These are phyloP conservation scores for Podila epigama DNA, from an alignment of 192 early-diverging fungal species.

Conservation along the genomic window DNA sequence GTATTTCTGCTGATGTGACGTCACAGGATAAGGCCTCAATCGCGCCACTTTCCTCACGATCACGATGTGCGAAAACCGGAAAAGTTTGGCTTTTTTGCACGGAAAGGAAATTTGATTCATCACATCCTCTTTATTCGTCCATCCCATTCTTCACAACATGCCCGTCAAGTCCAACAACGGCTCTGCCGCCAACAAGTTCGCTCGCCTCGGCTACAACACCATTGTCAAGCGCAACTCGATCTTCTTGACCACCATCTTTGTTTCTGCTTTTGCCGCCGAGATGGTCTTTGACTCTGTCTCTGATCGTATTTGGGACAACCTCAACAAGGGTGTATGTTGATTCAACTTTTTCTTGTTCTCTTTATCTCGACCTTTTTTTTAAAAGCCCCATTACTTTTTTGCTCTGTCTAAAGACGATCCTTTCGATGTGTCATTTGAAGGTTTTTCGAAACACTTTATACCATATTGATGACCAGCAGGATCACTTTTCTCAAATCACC, in stretches of 20 bases:
- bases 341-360: background rate
- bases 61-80: too few relatives aligned
- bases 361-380: background rate
- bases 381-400: background rate
- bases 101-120: too few relatives aligned
- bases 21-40: too few relatives aligned
- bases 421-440: background rate
- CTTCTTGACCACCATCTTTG: constrained; percentile 73
- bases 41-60: too few relatives aligned
- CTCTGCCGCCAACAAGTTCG: constrained; percentile 41
- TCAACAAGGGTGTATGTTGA: constrained; percentile 80
- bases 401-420: background rate
- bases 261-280: constrained; percentile 75
- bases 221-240: constrained; percentile 76
- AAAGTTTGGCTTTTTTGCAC: too few relatives aligned
- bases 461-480: too few relatives aligned
- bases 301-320: constrained; percentile 69
- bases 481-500: too few relatives aligned
- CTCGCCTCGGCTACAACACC: constrained; percentile 63
- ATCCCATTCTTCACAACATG: constrained; percentile 32
- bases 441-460: too few relatives aligned
- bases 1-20: too few relatives aligned
- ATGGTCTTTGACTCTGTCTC: constrained; percentile 70
- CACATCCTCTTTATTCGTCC: background rate
- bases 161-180: constrained; percentile 50